Evolutionary conservation across 768 basidiomycete genomes (phyloP).

Genomic region (Sporobolomyces roseus): DNA sequence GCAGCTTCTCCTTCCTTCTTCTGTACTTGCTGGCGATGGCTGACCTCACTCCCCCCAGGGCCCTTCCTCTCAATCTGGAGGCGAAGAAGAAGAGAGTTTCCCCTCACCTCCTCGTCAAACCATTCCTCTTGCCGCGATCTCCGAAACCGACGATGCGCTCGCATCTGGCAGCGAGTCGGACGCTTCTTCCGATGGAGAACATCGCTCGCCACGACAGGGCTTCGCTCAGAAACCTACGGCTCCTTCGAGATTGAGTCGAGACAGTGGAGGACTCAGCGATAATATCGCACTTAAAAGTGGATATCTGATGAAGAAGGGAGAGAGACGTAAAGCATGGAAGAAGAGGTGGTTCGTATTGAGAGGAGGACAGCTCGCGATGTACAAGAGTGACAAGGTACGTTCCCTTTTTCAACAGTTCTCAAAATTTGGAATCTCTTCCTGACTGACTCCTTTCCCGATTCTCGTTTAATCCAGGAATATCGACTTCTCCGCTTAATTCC

Average conservation of each 20-base stretch:
- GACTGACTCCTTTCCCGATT: too few species aligned
- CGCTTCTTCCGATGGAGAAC: constrained; percentile 8
- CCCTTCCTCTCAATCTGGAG: background rate
- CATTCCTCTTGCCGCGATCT: constrained; percentile 32
- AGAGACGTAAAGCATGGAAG: constrained; percentile 98
- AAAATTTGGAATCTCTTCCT: too few species aligned
- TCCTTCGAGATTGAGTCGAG: constrained; percentile 52
- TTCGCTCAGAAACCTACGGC: background rate
- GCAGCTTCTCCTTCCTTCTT: background rate
- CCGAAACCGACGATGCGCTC: constrained; percentile 28
- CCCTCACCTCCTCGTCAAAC: constrained; percentile 14
- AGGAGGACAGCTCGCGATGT: constrained; percentile 86
- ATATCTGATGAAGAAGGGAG: constrained; percentile 96
- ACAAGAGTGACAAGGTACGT: constrained; percentile 75
- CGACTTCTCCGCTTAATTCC: constrained; percentile 82
- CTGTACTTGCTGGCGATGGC: background rate
- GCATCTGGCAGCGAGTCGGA: constrained; percentile 35
- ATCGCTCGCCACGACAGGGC: background rate
- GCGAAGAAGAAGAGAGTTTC: constrained; percentile 10
- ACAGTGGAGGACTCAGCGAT: constrained; percentile 42
- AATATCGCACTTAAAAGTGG: constrained; percentile 74
- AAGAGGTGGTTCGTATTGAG: constrained; percentile 97
- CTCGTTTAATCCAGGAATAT: constrained; percentile 60
- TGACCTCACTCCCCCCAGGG: background rate
- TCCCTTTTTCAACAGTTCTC: background rate